Evolutionary conservation across 2,329 filamentous ascomycete genomes (phyloP), one percentile per base, ranked within the genome.

Genomic region (Emericellopsis atlantica): DNA sequence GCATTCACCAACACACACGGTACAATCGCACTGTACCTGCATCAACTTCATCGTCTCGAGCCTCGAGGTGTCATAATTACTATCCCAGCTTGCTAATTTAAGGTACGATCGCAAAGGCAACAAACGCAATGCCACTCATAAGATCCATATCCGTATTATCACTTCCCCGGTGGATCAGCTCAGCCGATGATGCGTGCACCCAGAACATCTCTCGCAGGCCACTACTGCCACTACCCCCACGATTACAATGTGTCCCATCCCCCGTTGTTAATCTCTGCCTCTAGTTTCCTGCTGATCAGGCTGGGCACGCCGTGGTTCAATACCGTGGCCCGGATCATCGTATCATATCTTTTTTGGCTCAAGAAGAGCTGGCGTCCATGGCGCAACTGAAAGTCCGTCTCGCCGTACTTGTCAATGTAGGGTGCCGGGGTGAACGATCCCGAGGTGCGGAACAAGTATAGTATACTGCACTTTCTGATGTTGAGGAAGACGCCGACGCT

Each of bases 401-500:
- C 92, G 48, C 93, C 93, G 57, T 95, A 93, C 56, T 85, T 84
- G 61, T 98, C 92, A 47, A 96, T 81, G 59, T 96, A 98, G 1
- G 92, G 92, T 4, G 92, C 90, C 34, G 81, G 75, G 47, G 82
- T 81, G 67, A 84, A 98, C 22, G 84, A 88, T 32, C 92, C 92
- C 37, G 84, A 84, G 26, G 72, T 69, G 44, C 81, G 78, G 62
- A 95, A 88, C 42, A 94, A 68, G 59, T 94, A 94, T 45, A 94
- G 77, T 33, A 94, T 79, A 50, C 83, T 86, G 65, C 93, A 96
- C 66, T 96, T 96, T 49, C 92, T 84, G 51, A 98, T 90, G 59
- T 94, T 95, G 59, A 98, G 82, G 65, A 93, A 96, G 29, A 95
- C 68, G n/a, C 92, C 92, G 37, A 94, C 79, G 51, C 87, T 88